Conservation (phyloP, 768 basidiomycete species). For the Tephrocybe sp. region DNA sequence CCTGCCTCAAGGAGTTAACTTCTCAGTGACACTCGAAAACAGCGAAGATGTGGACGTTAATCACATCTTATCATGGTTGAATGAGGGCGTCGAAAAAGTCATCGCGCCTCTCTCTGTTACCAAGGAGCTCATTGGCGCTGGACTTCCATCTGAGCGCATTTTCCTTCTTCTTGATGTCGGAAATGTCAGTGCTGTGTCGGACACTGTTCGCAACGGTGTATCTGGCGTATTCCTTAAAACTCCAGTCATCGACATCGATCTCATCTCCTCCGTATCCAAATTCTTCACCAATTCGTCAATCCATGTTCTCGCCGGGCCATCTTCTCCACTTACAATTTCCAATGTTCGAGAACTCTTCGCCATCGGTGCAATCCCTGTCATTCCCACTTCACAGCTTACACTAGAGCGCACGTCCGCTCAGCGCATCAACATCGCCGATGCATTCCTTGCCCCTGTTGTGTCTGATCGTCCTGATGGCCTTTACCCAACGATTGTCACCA, state of each 20-base stretch:
- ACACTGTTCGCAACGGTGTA: constrained; percentile 69
- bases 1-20: constrained; percentile 34
- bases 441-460: constrained; percentile 77
- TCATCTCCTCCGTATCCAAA: constrained; percentile 73
- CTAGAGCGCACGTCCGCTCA: constrained; percentile 49
- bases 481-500: constrained; percentile 90
- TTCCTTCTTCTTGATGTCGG: constrained; percentile 75
- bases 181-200: constrained; percentile 73
- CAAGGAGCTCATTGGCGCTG: constrained; percentile 60
- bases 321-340: constrained; percentile 54
- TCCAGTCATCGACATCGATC: constrained; percentile 67
- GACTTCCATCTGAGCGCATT: constrained; percentile 69
- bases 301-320: constrained; percentile 54
- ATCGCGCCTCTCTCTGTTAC: constrained; percentile 70
- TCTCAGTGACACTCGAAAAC: constrained; percentile 59
- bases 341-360: constrained; percentile 60
- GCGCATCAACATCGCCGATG: constrained; percentile 76
- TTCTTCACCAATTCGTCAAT: constrained; percentile 70
- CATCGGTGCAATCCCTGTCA: constrained; percentile 63
- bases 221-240: constrained; percentile 83
- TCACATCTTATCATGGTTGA: constrained; percentile 63
- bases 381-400: constrained; percentile 73
- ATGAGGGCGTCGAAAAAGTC: constrained; percentile 78
- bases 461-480: constrained; percentile 92
- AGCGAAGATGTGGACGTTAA: constrained; percentile 47